Base-by-base conservation (phyloP, 768 basidiomycete species). In the Fistulinella prunicolor region DNA sequence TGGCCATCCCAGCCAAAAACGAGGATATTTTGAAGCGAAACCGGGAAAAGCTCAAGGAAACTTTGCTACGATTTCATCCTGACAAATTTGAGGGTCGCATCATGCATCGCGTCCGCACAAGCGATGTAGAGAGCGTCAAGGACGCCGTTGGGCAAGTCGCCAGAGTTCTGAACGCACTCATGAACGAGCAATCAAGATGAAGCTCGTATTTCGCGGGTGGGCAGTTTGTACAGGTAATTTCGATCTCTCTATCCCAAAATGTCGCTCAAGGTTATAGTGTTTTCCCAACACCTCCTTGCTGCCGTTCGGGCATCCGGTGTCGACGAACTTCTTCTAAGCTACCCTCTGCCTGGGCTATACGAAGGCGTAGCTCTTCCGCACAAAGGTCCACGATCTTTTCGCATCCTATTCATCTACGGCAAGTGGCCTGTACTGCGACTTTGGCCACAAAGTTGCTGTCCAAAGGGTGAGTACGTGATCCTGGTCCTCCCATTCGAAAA, bases 31-130 rank as follows among this genome's bases (percentile, higher is more conserved):
- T 63, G 28, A 78, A 72, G 63, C 79, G 74, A 60, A 72, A 70
- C 28, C 83, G 78, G 60, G 83, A 87, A 17, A 82, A 74, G 52
- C 58, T 88, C 38, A 72, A 83, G 56, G 86, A 87, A 65, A 75
- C 83, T 0, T 73, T 87, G 57, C 64, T 88, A 21, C 81, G 86
- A 17, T 89, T 85, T 62, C 87, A 89, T 60, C 87, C 87, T 2
- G 87, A 89, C 65, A 89, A 89, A 62, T 89, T 89, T 45, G 85
- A 89, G 61, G 85, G 87, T 17, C 75, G 87, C 28, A 68, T 89
- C 40, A 80, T 87, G 76, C 61, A 62, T 41, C 70, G 72, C 5
- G 72, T 88, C 6, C 58, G 55, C 36, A 67, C 70, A 26, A 57
- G 55, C 12, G 84, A 89, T 20, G 64, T 58, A 57, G 74, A 74